Evolutionary conservation across 208 protist species (phyloP).

Genomic region (Tritrichomonas musculus): DNA sequence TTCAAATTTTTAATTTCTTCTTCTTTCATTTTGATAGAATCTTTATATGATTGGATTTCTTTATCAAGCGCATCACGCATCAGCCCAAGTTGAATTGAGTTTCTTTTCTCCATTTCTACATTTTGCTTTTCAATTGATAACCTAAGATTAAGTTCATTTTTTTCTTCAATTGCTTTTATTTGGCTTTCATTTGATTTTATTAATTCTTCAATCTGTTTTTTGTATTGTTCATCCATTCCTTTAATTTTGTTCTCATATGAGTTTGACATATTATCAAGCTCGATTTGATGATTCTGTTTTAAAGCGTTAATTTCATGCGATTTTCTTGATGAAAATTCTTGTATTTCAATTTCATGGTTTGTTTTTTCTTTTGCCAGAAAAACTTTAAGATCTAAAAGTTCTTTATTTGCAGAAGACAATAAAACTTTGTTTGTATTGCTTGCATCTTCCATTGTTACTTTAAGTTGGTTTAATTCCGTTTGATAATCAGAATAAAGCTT

Average conservation of each 20-base stretch:
- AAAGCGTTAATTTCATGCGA: background rate
- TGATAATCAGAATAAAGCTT: background rate
- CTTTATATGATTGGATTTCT: background rate
- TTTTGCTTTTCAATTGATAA: background rate
- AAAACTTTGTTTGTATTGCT: too few species aligned
- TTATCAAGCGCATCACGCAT: background rate
- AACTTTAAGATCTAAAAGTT: background rate
- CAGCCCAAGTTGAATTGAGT: background rate
- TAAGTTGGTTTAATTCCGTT: background rate
- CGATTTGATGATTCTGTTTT: background rate
- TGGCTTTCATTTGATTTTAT: background rate
- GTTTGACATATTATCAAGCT: background rate
- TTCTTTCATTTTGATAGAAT: background rate
- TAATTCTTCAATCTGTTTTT: background rate
- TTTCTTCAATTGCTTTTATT: background rate
- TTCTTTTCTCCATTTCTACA: background rate
- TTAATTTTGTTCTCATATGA: background rate
- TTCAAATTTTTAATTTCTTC: background rate
- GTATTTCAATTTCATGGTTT: background rate
- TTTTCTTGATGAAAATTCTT: background rate
- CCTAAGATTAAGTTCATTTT: background rate
- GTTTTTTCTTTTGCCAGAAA: background rate
- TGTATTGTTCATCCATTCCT: background rate
- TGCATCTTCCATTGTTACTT: background rate
- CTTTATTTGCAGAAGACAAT: background rate